phyloP scores from a whole-genome alignment of 352 stramenopile species.

The Phytophthora europaea region DNA sequence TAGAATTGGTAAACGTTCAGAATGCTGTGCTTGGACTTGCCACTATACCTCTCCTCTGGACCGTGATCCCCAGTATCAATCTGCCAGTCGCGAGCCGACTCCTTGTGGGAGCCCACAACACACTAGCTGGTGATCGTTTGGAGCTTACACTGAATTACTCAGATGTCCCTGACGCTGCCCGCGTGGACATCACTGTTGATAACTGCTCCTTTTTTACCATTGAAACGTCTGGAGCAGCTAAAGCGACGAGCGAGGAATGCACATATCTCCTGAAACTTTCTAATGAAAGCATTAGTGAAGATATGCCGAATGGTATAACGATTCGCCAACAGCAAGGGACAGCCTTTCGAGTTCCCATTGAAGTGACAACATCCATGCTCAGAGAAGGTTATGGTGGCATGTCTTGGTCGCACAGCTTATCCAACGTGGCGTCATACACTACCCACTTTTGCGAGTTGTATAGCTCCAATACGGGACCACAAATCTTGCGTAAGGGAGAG shows the following conservation, averaged over 20 bases:
- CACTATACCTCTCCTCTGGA: slow-evolving; percentile 23
- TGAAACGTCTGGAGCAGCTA: slow-evolving; percentile 4
- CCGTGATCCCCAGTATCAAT: slow-evolving; percentile 7
- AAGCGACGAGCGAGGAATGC: slow-evolving; percentile 19
- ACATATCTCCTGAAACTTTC: slow-evolving; percentile 24
- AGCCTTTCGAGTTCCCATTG: neutral
- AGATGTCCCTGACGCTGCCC: neutral
- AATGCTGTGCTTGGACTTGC: neutral
- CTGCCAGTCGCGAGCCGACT: slow-evolving; percentile 9
- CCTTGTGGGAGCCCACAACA: slow-evolving; percentile 22
- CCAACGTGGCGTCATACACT: slow-evolving; percentile 12
- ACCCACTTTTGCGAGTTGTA: slow-evolving; percentile 27
- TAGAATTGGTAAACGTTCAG: slow-evolving; percentile 4
- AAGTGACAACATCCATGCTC: slow-evolving; percentile 12
- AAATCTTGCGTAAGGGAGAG: slow-evolving; percentile 20
- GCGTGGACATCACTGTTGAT: slow-evolving; percentile 16
- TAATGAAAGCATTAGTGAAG: neutral
- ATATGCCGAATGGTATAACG: slow-evolving; percentile 10
- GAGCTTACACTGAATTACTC: slow-evolving; percentile 24
- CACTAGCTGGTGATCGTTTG: slow-evolving; percentile 4
- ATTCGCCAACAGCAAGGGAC: slow-evolving; percentile 10
- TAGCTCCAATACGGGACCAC: neutral
- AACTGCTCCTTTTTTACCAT: slow-evolving; percentile 28
- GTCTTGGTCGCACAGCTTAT: slow-evolving; percentile 11
- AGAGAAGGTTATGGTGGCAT: neutral